Percentiles rank a stretch among this genome's conserved stretches.
Evolutionary conservation across 129 eudicot genomes (phyloP).

Genomic region (Tagetes erecta): DNA sequence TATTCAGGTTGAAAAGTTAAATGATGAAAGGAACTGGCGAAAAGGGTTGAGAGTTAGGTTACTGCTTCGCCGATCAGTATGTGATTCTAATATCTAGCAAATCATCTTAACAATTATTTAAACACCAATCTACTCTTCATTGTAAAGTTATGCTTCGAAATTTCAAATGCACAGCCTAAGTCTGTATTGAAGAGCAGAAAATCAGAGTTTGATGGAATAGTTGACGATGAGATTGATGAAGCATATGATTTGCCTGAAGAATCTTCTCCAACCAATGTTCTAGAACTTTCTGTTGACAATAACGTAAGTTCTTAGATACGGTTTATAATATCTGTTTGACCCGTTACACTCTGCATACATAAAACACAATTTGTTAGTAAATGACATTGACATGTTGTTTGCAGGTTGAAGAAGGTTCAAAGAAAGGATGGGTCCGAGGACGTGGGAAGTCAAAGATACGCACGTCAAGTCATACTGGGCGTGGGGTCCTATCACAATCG

Average conservation of each 20-base stretch:
- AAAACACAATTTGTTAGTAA: not conserved
- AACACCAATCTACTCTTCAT: slow-evolving; percentile 14
- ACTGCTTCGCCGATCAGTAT: slow-evolving; percentile 77
- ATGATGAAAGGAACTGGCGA: slow-evolving; percentile 92
- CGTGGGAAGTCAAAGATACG: slow-evolving; percentile 63
- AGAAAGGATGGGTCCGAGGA: slow-evolving; percentile 63
- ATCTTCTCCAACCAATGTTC: slow-evolving; percentile 34
- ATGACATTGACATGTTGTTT: not conserved
- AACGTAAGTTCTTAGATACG: slow-evolving; percentile 34
- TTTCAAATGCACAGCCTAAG: slow-evolving; percentile 69
- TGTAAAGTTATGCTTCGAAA: not conserved
- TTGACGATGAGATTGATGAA: slow-evolving; percentile 66
- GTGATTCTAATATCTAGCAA: slow-evolving; percentile 33
- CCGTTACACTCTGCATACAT: not conserved
- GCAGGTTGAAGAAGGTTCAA: slow-evolving; percentile 56
- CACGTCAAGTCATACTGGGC: slow-evolving; percentile 44
- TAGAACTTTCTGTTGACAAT: slow-evolving; percentile 40
- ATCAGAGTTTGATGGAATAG: slow-evolving; percentile 66
- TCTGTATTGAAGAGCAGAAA: slow-evolving; percentile 71
- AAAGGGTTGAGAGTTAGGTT: slow-evolving; percentile 80
- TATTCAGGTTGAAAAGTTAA: slow-evolving; percentile 73
- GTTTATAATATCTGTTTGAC: not conserved
- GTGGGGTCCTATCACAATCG: slow-evolving; percentile 56
- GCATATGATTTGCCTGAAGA: slow-evolving; percentile 31
- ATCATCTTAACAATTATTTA: slow-evolving; percentile 1